A percentile compares a stretch with the other conserved stretches of the same genome.
Conservation (phyloP, 2,329 filamentous ascomycete genomes). For the Paraphoma sp. region DNA sequence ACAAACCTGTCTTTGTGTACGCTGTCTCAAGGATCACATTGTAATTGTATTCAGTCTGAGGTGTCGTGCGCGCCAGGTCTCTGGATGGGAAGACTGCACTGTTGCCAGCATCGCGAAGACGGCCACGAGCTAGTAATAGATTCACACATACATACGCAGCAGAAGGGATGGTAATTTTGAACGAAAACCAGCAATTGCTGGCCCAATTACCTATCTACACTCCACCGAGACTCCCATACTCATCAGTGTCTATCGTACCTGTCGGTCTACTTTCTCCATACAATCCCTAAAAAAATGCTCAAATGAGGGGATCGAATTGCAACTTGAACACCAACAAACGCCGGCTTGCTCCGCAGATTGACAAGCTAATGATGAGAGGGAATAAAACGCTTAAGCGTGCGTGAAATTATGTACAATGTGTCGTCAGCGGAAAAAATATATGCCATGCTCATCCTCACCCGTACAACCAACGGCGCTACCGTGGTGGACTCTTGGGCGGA, state of each 20-base stretch:
- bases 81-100: too few relatives aligned
- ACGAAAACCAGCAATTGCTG: constrained; percentile 6
- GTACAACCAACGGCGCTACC: constrained; percentile 10
- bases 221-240: constrained; percentile 1
- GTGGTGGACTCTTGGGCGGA: constrained; percentile 28
- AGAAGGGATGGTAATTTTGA: background rate
- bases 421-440: background rate
- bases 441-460: background rate
- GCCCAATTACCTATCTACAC: constrained; percentile 13
- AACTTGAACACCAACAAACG: constrained; percentile 4
- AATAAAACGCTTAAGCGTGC: background rate
- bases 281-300: background rate
- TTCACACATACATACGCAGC: background rate
- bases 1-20: background rate
- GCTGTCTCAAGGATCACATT: too few relatives aligned
- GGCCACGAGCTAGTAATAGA: too few relatives aligned
- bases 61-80: too few relatives aligned
- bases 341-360: constrained; percentile 2
- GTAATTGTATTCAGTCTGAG: too few relatives aligned
- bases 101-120: too few relatives aligned
- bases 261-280: background rate
- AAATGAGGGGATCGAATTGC: constrained; percentile 1
- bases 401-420: background rate
- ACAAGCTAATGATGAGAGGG: background rate
- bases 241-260: constrained; percentile 8